phyloP scores from a whole-genome alignment of 345 rosid genomes.

The Ceriops tagal region DNA sequence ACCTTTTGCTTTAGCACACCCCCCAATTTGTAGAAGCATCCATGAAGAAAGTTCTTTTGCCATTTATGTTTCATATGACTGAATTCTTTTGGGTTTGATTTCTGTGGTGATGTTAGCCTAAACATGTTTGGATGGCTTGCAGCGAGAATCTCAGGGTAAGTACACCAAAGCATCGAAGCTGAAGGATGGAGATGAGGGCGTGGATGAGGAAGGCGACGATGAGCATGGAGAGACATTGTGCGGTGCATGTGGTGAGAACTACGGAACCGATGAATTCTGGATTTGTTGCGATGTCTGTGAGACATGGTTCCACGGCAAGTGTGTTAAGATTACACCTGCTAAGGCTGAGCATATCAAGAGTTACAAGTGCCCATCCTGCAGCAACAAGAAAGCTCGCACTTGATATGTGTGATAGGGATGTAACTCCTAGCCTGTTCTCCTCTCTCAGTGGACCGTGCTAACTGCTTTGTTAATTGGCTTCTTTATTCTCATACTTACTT shows the following conservation, averaged over 20 bases:
- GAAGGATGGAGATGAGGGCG: constrained; percentile 46
- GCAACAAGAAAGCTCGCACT: constrained; percentile 80
- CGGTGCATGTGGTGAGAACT: constrained; percentile 80
- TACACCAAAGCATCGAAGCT: constrained; percentile 30
- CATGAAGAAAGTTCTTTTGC: background rate
- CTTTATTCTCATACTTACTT: background rate
- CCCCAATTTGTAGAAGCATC: background rate
- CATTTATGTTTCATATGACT: too few species aligned
- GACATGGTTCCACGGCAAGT: constrained; percentile 84
- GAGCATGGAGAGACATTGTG: constrained; percentile 71
- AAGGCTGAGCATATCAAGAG: constrained; percentile 91
- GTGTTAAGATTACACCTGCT: constrained; percentile 90
- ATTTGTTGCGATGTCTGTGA: constrained; percentile 78
- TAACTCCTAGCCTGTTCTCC: background rate
- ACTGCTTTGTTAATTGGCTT: constrained; percentile 2
- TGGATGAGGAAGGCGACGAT: constrained; percentile 60
- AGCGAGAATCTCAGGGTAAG: constrained; percentile 50
- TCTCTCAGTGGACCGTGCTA: background rate
- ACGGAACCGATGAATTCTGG: constrained; percentile 78
- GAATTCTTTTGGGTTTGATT: background rate
- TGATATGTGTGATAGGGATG: constrained; percentile 19
- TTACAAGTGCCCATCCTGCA: constrained; percentile 92
- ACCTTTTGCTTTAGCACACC: background rate
- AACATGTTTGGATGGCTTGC: background rate
- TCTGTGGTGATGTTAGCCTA: background rate